phyloP scores from a whole-genome alignment of 75 land plant species.

The Selaginella moellendorffii region DNA sequence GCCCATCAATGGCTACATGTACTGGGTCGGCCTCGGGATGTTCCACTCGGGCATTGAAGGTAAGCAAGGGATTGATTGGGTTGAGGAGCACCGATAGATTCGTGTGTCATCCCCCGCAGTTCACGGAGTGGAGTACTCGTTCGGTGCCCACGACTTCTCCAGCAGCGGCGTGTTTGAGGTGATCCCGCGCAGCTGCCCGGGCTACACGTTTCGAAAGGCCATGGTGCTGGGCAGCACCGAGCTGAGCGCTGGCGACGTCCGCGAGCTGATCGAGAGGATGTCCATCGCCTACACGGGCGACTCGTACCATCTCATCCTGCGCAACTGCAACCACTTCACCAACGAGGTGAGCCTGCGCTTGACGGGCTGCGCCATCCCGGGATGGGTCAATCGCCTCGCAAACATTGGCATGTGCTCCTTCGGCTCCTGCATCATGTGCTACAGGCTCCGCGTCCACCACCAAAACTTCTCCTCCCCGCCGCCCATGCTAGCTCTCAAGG shows the following conservation, averaged over 20 bases:
- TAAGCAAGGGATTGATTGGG: too few relatives aligned
- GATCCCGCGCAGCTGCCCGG: constrained; percentile 50
- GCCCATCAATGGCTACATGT: constrained; percentile 53
- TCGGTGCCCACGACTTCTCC: constrained; percentile 62
- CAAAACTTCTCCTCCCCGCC: not conserved
- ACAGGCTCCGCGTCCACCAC: not conserved
- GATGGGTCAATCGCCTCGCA: constrained; percentile 59
- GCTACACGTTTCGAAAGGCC: constrained; percentile 37
- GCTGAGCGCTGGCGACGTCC: constrained; percentile 32
- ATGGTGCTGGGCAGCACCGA: constrained; percentile 27
- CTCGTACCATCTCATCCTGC: constrained; percentile 45
- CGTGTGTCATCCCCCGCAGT: too few relatives aligned
- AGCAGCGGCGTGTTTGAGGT: constrained; percentile 64
- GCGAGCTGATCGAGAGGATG: constrained; percentile 31
- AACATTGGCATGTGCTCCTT: constrained; percentile 23
- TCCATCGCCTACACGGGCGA: constrained; percentile 53
- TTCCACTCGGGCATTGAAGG: constrained; percentile 85
- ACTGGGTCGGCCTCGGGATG: constrained; percentile 76
- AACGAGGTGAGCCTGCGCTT: constrained; percentile 37
- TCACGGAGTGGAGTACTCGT: constrained; percentile 46
- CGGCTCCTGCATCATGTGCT: not conserved
- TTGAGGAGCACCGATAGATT: too few relatives aligned
- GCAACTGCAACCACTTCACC: constrained; percentile 67
- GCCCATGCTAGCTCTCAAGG: too few relatives aligned
- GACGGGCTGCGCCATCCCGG: constrained; percentile 35